Base-by-base conservation (phyloP, 1,284 basidiomycete genomes). In the Pulchroboletus neoregius region DNA sequence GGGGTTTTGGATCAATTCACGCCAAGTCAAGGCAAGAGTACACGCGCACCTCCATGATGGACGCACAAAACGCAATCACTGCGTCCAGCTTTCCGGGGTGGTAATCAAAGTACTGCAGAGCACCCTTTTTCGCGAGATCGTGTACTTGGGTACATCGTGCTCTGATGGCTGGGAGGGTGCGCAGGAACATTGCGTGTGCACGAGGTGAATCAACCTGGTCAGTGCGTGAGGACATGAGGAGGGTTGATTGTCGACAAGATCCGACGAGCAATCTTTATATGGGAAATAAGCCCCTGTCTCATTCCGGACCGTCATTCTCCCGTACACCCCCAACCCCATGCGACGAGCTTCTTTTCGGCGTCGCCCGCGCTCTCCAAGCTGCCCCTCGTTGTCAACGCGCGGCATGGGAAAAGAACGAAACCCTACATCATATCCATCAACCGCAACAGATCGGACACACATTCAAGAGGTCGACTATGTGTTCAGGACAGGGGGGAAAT, bases 91-190 rank as follows among this genome's bases (percentile, higher is more conserved):
- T 84, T 52, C 83, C 80, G 16, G 87, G 80, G 64, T 93, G 76
- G 68, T 94, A 92, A 31, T 84, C 78, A 65, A 95, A 96, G 69
- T 91, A 94, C 53, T 94, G 72, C 2, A 94, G 77, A 57, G 84
- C 79, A 43, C 80, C 84, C 51, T 78, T 65, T 59, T 80, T 68
- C 5, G 88, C 91, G 13, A 94, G 82, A 20, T 80, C 74, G 65
- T 90, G 85, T 32, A 98, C 91, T 46, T 78, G 77, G 28, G 67
- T 64, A 65, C 92, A 97, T 43, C 91, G 80, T 58, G 93, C 87
- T 34, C 94, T 82, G 54, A 97, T 92, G 5, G 92, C 80, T 13
- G 88, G 86, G 0, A 97, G 77, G 0, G 91, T 93, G 39, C 90
- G 84, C 39, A 97, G 79, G 63, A 95, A 94, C 5, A 68, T 71